Evolutionary conservation across 139 green algal genomes (phyloP).

Genomic region (Chlorella sp.): DNA sequence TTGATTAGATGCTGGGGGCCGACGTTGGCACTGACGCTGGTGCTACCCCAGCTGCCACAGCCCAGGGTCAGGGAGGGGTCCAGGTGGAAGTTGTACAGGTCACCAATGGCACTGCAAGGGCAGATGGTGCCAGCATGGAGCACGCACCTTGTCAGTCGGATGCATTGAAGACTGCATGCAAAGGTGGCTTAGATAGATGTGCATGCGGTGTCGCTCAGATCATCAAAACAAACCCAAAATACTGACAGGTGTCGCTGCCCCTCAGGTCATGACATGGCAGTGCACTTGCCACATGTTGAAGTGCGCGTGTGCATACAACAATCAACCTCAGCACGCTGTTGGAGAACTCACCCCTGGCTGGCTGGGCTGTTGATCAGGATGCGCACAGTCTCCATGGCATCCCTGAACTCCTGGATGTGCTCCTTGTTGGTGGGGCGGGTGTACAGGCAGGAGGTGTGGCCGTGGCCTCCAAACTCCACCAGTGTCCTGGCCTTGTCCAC

Average conservation of each 20-base stretch:
- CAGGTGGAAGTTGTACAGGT: conserved; percentile 71
- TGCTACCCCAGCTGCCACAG: conserved; percentile 59
- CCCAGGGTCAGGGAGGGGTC: conserved; percentile 65
- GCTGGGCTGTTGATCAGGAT: conserved; percentile 62
- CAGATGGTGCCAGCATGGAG: background rate
- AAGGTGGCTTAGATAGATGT: no score
- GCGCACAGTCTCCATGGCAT: conserved; percentile 48
- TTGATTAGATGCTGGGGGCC: conserved; percentile 58
- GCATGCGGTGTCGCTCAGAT: no score
- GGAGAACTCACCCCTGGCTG: conserved; percentile 25
- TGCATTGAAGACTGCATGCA: no score
- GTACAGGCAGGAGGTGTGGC: conserved; percentile 53
- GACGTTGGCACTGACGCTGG: conserved; percentile 59
- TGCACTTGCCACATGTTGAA: no score
- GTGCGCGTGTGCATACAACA: no score
- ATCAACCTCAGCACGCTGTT: no score
- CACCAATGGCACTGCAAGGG: conserved; percentile 35
- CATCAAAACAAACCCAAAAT: no score
- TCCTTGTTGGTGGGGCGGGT: conserved; percentile 45
- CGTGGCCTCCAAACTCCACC: conserved; percentile 44
- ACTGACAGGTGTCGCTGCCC: no score
- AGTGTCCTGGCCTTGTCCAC: no score
- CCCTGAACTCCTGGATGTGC: conserved; percentile 37
- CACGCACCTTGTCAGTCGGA: no score
- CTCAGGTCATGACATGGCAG: no score